Base-by-base conservation (phyloP, 371 early-diverging fungal genomes). In the Mucor circinelloides region DNA sequence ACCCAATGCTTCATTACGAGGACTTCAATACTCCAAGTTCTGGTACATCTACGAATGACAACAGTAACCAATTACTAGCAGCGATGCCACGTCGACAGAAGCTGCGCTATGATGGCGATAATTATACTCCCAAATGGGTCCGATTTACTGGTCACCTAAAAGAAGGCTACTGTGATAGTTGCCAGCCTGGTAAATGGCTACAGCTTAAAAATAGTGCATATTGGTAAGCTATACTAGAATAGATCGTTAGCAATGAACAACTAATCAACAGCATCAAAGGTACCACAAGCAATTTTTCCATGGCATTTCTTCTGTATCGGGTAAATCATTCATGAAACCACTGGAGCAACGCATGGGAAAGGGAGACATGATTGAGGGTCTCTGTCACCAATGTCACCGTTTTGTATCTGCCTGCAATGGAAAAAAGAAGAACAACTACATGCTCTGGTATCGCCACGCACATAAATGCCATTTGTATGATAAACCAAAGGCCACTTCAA, bases 221-320 rank as follows among this genome's bases (percentile, higher is more conserved):
- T 64, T 94, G 94, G 94, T 89, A 74, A 66, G 78, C 23, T 8
- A 13, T 9, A 48, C n/a, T n/a, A 13, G 2, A 8, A 21, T 25
- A 19, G 32, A 13, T 23, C 17, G 8, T 28, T 21, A 21, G 21
- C 21, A 59, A 40, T 31, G 32, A 12, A 17, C 17, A 25, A 1
- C 46, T 36, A 12, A 44, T 31, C 21, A 9, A 46, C 58, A 38
- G 50, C 52, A 25, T 12, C 27, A 30, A 19, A 86, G 88, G 88
- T 95, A 94, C 69, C 95, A 94, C 75, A 95, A 91, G 77, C 94
- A 94, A 71, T 94, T 93, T 70, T 87, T 78, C 60, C 75, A 94
- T 68, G 95, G 95, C 21, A 92, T 94, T 17, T 94, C 93, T 40
- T 91, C 93, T 2, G 87, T 91, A 19, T 90, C 95, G 32, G 92